These are phyloP conservation scores for Serendipita sp. DNA, from an alignment of 768 basidiomycete genomes.

Conservation along the genomic window DNA sequence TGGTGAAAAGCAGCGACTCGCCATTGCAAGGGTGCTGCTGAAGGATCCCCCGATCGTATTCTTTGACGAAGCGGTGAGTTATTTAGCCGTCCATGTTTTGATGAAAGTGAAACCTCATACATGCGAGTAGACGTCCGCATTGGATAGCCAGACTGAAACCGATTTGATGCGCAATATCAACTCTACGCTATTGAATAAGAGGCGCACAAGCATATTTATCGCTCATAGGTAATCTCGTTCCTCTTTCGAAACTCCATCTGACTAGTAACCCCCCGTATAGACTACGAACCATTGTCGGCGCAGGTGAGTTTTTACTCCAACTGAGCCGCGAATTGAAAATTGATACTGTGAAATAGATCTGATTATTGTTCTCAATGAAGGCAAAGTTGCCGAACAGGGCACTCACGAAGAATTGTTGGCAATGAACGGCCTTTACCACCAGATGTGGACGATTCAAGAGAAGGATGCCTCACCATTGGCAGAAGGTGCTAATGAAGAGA, in stretches of 20 bases:
- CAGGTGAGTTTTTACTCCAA: slow-evolving; percentile 36
- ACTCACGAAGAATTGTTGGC: slow-evolving; percentile 77
- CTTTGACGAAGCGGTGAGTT: slow-evolving; percentile 90
- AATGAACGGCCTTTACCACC: slow-evolving; percentile 50
- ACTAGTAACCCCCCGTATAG: slow-evolving; percentile 10
- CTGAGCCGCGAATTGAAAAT: not conserved
- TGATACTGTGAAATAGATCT: slow-evolving; percentile 36
- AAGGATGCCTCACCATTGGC: not conserved
- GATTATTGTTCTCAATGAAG: slow-evolving; percentile 89
- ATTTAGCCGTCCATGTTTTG: not conserved
- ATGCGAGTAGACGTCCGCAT: slow-evolving; percentile 62
- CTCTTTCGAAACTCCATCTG: not conserved
- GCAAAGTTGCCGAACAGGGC: slow-evolving; percentile 80
- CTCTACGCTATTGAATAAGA: slow-evolving; percentile 50
- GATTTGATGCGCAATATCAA: slow-evolving; percentile 95
- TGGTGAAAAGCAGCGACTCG: slow-evolving; percentile 93
- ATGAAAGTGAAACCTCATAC: not conserved
- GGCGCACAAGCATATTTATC: slow-evolving; percentile 89
- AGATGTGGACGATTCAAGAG: slow-evolving; percentile 66
- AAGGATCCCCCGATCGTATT: slow-evolving; percentile 94
- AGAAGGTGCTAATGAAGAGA: not conserved
- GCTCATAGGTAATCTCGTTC: slow-evolving; percentile 48
- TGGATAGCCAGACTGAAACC: slow-evolving; percentile 88
- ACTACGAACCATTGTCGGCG: slow-evolving; percentile 75
- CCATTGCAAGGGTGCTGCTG: slow-evolving; percentile 79